Evolutionary conservation across 306 rosid species (phyloP).

Genomic region (peach (Prunus persica)): DNA sequence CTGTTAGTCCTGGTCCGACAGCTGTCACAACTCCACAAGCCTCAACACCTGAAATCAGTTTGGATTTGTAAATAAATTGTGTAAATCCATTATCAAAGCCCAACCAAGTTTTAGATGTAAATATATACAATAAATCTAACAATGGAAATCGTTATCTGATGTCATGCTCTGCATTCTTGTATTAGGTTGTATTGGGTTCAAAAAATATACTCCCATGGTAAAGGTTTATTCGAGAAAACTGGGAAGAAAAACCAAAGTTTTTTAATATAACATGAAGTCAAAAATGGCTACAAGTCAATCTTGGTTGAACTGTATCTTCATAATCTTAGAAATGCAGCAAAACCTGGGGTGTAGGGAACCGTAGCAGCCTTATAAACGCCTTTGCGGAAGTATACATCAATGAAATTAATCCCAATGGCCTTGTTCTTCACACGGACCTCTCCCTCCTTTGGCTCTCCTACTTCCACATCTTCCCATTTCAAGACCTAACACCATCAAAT

Average conservation of each 20-base stretch:
- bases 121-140: background rate
- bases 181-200: too few relatives aligned
- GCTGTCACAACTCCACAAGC: conserved; percentile 87
- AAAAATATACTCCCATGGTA: too few relatives aligned
- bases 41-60: conserved; percentile 59
- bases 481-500: conserved; percentile 23
- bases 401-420: conserved; percentile 55
- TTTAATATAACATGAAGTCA: background rate
- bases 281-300: background rate
- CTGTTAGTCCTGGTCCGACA: conserved; percentile 77
- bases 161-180: too few relatives aligned
- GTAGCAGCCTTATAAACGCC: conserved; percentile 65
- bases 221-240: too few relatives aligned
- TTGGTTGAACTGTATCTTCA: background rate
- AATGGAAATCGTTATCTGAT: too few relatives aligned
- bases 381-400: conserved; percentile 46
- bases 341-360: conserved; percentile 68
- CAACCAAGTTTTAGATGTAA: background rate
- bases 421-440: conserved; percentile 71
- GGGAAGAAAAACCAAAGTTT: too few relatives aligned
- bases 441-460: conserved; percentile 73
- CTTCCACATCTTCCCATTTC: conserved; percentile 23
- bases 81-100: background rate
- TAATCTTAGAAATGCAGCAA: background rate
- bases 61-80: background rate